A percentile compares a stretch with the other conserved stretches of the same genome.
Evolutionary conservation across 192 early-diverging fungal species (phyloP).

Genomic region (Umbelopsis vinacea): DNA sequence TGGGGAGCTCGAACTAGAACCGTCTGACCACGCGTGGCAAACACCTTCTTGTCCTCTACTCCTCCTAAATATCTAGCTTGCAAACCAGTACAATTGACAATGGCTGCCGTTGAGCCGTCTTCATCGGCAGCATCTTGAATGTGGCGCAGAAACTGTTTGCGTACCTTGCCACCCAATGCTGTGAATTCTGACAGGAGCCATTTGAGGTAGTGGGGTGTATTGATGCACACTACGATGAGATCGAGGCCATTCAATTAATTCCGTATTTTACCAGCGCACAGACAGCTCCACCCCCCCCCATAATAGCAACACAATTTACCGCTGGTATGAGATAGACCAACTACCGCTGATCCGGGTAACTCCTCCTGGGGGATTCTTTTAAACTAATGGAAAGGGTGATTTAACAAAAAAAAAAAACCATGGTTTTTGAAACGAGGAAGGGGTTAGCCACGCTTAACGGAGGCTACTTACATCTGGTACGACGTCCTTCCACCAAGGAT

Average conservation of each 20-base stretch:
- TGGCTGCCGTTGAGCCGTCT: slow-evolving; percentile 50
- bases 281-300: not conserved
- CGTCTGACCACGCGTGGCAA: slow-evolving; percentile 78
- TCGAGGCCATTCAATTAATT: too few relatives aligned
- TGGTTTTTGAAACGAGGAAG: not conserved
- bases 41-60: slow-evolving; percentile 66
- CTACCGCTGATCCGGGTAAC: slow-evolving; percentile 3
- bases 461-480: slow-evolving; percentile 48
- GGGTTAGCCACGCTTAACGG: not conserved
- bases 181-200: slow-evolving; percentile 66
- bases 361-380: slow-evolving; percentile 28
- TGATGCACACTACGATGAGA: slow-evolving; percentile 56
- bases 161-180: slow-evolving; percentile 56
- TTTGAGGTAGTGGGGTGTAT: slow-evolving; percentile 64
- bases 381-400: not conserved
- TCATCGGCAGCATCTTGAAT: slow-evolving; percentile 49
- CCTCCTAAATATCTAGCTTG: slow-evolving; percentile 69
- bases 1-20: slow-evolving; percentile 74
- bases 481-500: slow-evolving; percentile 51
- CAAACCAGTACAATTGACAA: slow-evolving; percentile 85
- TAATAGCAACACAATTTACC: slow-evolving; percentile 24
- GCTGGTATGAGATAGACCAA: slow-evolving; percentile 44
- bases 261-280: not conserved
- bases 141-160: slow-evolving; percentile 39
- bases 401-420: not conserved